These are phyloP conservation scores for Forsythia viridissima DNA, from an alignment of 257 asterid genomes.

Conservation along the genomic window DNA sequence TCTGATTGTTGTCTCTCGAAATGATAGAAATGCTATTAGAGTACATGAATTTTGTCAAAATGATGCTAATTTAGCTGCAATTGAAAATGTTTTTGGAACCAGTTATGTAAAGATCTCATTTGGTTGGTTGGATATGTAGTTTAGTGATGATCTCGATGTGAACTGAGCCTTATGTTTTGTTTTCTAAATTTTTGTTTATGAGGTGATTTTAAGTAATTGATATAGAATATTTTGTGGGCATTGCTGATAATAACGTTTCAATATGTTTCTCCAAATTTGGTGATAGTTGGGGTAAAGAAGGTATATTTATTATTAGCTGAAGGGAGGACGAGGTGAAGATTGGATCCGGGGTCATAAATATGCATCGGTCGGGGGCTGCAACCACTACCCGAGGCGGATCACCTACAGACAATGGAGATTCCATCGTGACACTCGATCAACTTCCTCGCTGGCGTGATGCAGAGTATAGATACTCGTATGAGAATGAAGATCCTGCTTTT, in stretches of 20 bases:
- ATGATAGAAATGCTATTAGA: conserved; percentile 6
- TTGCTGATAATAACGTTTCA: conserved; percentile 7
- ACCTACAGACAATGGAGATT: conserved; percentile 69
- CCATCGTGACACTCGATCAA: conserved; percentile 84
- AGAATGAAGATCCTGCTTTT: conserved; percentile 60
- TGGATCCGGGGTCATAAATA: conserved; percentile 37
- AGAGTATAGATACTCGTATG: conserved; percentile 63
- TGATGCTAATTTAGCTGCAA: conserved; percentile 14
- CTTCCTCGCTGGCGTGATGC: conserved; percentile 84
- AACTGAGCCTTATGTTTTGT: not conserved
- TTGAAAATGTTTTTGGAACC: not conserved
- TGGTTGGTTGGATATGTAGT: not conserved
- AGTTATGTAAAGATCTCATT: not conserved
- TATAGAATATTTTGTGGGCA: not conserved
- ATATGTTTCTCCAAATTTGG: conserved; percentile 20
- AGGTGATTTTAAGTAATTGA: not conserved
- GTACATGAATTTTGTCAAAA: not conserved
- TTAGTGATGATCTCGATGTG: conserved; percentile 4
- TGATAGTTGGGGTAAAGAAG: conserved; percentile 24
- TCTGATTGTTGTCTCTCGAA: conserved; percentile 13
- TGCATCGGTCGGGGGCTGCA: conserved; percentile 59
- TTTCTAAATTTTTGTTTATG: not conserved
- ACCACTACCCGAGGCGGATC: conserved; percentile 68
- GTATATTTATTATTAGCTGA: conserved; percentile 24
- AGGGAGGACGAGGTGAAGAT: conserved; percentile 28